These are phyloP conservation scores for Penicillium nordicum DNA, from an alignment of 2,329 filamentous ascomycete species.

Conservation along the genomic window DNA sequence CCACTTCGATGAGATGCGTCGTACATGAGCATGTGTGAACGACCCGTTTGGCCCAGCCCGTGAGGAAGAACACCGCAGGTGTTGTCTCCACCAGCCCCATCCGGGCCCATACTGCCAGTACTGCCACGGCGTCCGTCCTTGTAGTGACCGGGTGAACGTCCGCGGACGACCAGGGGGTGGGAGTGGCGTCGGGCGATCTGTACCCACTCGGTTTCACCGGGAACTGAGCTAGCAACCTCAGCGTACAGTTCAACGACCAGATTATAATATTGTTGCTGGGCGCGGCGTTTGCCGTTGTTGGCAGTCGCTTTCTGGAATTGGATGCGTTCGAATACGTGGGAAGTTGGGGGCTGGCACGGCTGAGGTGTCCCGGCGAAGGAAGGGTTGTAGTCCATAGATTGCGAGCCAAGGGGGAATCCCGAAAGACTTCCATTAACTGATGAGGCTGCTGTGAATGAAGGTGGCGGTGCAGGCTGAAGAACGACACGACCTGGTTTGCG, in stretches of 20 bases:
- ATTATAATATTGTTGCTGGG: slow-evolving; percentile 89
- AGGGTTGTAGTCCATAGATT: slow-evolving; percentile 34
- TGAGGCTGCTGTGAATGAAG: slow-evolving; percentile 36
- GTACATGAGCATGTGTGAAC: slow-evolving; percentile 36
- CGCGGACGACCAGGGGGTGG: slow-evolving; percentile 81
- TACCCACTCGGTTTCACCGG: slow-evolving; percentile 57
- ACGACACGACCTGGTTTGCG: slow-evolving; percentile 67
- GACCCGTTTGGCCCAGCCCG: slow-evolving; percentile 29
- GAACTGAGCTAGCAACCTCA: slow-evolving; percentile 52
- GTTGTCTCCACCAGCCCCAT: slow-evolving; percentile 52
- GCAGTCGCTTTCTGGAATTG: slow-evolving; percentile 93
- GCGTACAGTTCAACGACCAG: slow-evolving; percentile 81
- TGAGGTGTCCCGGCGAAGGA: slow-evolving; percentile 32
- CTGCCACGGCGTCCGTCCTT: slow-evolving; percentile 67
- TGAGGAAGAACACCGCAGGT: slow-evolving; percentile 29
- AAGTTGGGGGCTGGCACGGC: slow-evolving; percentile 39
- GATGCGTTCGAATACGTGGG: slow-evolving; percentile 78
- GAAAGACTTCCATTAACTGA: slow-evolving; percentile 21
- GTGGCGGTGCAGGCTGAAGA: slow-evolving; percentile 64
- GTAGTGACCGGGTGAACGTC: slow-evolving; percentile 77
- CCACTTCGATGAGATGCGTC: slow-evolving; percentile 32
- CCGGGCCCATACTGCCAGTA: slow-evolving; percentile 67
- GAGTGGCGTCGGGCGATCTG: slow-evolving; percentile 71
- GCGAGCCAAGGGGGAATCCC: slow-evolving; percentile 23
- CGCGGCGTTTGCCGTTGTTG: slow-evolving; percentile 87